Evolutionary conservation across 75 land plant genomes (phyloP), one percentile per base, ranked within the genome.

Genomic region (Cupressus sempervirens): DNA sequence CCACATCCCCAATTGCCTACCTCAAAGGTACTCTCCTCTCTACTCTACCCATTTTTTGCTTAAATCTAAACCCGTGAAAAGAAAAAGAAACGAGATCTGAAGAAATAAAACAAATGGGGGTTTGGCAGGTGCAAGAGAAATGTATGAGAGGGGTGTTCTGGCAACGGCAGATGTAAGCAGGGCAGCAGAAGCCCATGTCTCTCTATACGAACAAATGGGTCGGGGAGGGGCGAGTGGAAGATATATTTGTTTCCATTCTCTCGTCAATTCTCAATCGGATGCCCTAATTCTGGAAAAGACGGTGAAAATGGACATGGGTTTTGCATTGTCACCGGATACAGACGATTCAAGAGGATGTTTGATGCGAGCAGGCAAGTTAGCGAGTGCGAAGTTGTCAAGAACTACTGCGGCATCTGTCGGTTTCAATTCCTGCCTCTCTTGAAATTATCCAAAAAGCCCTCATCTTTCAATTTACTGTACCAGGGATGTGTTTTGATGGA

Each of bases 21-120:
- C 91, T 93, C 83, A 91, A 92, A 92, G 95, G 95, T 93, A 84
- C 53, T n/a, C n/a, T n/a, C n/a, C n/a, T n/a, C n/a, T n/a, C n/a
- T n/a, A n/a, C n/a, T 50, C 2, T 13, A 11, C 1, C 53, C 53
- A 50, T 50, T 50, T 50, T 50, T 50, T 50, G 15, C 15, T 50
- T 50, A 12, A 50, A 12, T 12, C 13, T 50, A 13, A 50, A 12
- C 50, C 9, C 9, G 8, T 0, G 10, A 1, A 9, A 9, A 10
- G 40, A 48, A 46, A 8, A 48, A 48, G 50, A 48, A 48, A 48
- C 0, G 50, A 48, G 10, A 9, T 9, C 11, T 48, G 50, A 48
- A 48, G 12, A 48, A 48, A 48, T 48, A n/a, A 13, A 50, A 50
- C 53, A 50, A 50, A 12, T 13, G 12, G 14, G 12, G 14, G 53